Conservation (phyloP, 768 basidiomycete genomes). For the Mycena indigotica region DNA sequence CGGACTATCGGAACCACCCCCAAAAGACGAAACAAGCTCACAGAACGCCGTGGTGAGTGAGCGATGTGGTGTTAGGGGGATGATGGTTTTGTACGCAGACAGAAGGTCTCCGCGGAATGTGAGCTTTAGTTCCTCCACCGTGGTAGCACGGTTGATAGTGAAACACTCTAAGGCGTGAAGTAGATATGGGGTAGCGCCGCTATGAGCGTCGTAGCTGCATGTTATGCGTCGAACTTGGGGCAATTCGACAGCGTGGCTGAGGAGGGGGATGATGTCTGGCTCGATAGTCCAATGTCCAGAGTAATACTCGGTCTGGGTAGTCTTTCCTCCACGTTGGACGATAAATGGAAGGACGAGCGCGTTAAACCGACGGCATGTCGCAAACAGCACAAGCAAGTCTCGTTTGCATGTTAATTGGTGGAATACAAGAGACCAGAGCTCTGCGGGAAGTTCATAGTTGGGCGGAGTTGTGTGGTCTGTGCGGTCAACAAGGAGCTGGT, state of each 20-base stretch:
- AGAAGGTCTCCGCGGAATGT: conserved; percentile 17
- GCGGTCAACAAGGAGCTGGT: conserved; percentile 7
- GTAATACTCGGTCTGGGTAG: not conserved
- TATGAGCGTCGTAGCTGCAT: conserved; percentile 12
- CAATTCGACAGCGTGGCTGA: conserved; percentile 7
- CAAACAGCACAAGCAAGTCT: conserved; percentile 9
- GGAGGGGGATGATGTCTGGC: conserved; percentile 2
- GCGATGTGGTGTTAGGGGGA: conserved; percentile 10
- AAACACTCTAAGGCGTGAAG: conserved; percentile 4
- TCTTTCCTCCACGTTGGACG: not conserved
- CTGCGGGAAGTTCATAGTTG: conserved; percentile 5
- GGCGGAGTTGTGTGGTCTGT: not conserved
- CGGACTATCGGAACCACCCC: not conserved
- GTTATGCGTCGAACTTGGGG: conserved; percentile 3
- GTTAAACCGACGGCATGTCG: conserved; percentile 15
- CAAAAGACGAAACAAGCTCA: conserved; percentile 15
- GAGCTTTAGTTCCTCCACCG: conserved; percentile 5
- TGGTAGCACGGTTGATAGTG: not conserved
- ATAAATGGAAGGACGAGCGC: conserved; percentile 10
- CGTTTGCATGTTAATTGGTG: not conserved
- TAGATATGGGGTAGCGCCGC: conserved; percentile 7
- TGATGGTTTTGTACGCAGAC: conserved; percentile 14
- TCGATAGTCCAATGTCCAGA: conserved; percentile 2
- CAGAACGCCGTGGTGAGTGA: conserved; percentile 17
- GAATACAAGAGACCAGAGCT: conserved; percentile 18